These are phyloP conservation scores for Chaetomiaceae sp. DNA, from an alignment of 2,329 filamentous ascomycete genomes.

Conservation along the genomic window DNA sequence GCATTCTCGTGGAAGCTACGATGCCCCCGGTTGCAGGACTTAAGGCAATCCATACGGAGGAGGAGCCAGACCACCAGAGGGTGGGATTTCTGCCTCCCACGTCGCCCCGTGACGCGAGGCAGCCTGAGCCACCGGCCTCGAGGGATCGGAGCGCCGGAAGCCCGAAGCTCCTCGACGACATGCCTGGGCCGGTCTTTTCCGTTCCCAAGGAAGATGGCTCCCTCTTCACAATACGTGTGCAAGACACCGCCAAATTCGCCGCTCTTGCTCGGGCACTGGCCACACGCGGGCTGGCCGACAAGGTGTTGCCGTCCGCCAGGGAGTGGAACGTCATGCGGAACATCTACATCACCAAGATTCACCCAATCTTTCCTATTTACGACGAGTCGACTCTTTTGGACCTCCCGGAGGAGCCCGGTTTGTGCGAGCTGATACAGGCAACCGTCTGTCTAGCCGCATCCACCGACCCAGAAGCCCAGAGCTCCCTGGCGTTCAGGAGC, in stretches of 20 bases:
- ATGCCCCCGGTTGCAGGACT: slow-evolving; percentile 4
- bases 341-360: slow-evolving; percentile 20
- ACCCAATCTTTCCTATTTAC: slow-evolving; percentile 24
- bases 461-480: slow-evolving; percentile 14
- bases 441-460: slow-evolving; percentile 22
- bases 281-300: slow-evolving; percentile 13
- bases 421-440: slow-evolving; percentile 18
- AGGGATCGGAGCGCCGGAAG: background rate
- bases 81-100: slow-evolving; percentile 5
- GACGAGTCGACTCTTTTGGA: slow-evolving; percentile 13
- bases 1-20: slow-evolving; percentile 28
- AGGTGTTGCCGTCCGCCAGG: slow-evolving; percentile 16
- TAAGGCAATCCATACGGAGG: background rate
- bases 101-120: background rate
- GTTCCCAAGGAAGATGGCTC: slow-evolving; percentile 11
- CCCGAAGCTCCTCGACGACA: background rate
- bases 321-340: slow-evolving; percentile 17
- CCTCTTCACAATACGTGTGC: slow-evolving; percentile 8
- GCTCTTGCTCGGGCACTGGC: slow-evolving; percentile 10
- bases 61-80: background rate
- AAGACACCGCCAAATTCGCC: slow-evolving; percentile 14
- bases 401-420: slow-evolving; percentile 5
- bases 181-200: slow-evolving; percentile 7
- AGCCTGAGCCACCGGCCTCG: background rate
- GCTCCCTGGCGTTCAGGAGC: slow-evolving; percentile 14